Evolutionary conservation across 768 basidiomycete genomes (phyloP), one percentile per base, ranked within the genome.

Genomic region (Xerocomus spinulosus): DNA sequence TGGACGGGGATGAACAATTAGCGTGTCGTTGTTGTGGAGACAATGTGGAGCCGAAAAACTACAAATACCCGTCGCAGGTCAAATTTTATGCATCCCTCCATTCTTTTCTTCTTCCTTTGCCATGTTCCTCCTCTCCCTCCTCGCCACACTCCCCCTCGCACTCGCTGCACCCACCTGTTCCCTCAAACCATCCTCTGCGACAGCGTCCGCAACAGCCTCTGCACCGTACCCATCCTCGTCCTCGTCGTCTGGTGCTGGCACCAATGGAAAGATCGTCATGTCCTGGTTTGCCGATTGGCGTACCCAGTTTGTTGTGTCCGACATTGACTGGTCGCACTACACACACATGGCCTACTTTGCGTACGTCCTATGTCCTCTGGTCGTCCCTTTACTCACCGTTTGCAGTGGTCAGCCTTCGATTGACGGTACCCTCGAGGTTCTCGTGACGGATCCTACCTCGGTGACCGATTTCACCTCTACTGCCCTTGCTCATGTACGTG

Each of bases 241-340:
- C 4, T 30, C 54, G 3, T 44, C 61, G 29, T 50, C 56, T 1
- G 51, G 57, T 46, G 55, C 56, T 15, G 60, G 58, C 55, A 54
- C 61, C 54, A 56, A 23, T 50, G 59, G 64, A 5, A 52, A 38
- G 41, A 70, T 83, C 14, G 71, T 81, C n/a, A 69, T 77, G 39
- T 73, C 81, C 14, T 89, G 86, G 85, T 87, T 73, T 55, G 80
- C 85, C 24, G 80, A 81, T 37, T 90, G 81, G 81, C 81, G 84
- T 59, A 63, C 76, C 21, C 54, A 65, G 26, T 68, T 67, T 1
- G 68, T 77, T 1, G 69, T 83, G 23, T 67, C 72, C 21, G 69
- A 76, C 34, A 72, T 90, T 55, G 72, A 71, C 49, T 90, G 87
- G 87, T 59, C 62, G 4, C 77, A 76, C 66, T 89, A 87, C 66